Evolutionary conservation across 2,329 filamentous ascomycete species (phyloP).

Genomic region (Aureobasidium sp.): DNA sequence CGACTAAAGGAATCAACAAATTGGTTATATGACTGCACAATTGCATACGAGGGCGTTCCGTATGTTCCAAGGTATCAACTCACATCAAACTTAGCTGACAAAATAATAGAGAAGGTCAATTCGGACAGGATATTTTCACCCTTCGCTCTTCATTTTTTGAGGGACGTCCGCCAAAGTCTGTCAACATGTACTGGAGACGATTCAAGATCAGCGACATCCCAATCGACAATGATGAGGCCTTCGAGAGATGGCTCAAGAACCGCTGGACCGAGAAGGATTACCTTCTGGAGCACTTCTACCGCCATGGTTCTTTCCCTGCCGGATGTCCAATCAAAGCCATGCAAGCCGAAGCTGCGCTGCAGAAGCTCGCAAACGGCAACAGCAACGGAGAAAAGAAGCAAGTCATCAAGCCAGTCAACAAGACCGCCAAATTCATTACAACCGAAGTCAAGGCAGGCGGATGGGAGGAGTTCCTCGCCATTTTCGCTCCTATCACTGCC

Average conservation of each 20-base stretch:
- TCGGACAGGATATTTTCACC: slow-evolving; percentile 77
- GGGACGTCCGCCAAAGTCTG: slow-evolving; percentile 76
- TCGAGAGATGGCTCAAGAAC: slow-evolving; percentile 69
- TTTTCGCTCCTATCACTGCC: slow-evolving; percentile 44
- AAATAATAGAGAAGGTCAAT: slow-evolving; percentile 41
- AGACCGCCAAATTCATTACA: slow-evolving; percentile 34
- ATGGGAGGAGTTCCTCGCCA: slow-evolving; percentile 44
- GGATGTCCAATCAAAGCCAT: slow-evolving; percentile 39
- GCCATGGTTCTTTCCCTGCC: slow-evolving; percentile 70
- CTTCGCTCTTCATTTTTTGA: slow-evolving; percentile 75
- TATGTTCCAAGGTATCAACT: slow-evolving; percentile 30
- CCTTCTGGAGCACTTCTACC: slow-evolving; percentile 65
- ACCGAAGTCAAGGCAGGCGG: slow-evolving; percentile 42
- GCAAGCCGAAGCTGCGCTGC: slow-evolving; percentile 26
- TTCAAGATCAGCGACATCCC: slow-evolving; percentile 73
- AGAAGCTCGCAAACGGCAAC: slow-evolving; percentile 26
- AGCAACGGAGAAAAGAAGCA: slow-evolving; percentile 14
- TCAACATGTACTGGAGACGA: slow-evolving; percentile 90
- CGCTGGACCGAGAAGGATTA: slow-evolving; percentile 86
- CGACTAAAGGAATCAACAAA: slow-evolving; percentile 65
- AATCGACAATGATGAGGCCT: slow-evolving; percentile 57
- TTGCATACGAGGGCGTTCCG: slow-evolving; percentile 87
- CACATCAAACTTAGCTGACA: slow-evolving; percentile 10
- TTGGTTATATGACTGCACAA: slow-evolving; percentile 81
- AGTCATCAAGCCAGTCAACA: slow-evolving; percentile 17